Conservation (phyloP, 495 filamentous ascomycete species). For the Cryomyces minteri region DNA sequence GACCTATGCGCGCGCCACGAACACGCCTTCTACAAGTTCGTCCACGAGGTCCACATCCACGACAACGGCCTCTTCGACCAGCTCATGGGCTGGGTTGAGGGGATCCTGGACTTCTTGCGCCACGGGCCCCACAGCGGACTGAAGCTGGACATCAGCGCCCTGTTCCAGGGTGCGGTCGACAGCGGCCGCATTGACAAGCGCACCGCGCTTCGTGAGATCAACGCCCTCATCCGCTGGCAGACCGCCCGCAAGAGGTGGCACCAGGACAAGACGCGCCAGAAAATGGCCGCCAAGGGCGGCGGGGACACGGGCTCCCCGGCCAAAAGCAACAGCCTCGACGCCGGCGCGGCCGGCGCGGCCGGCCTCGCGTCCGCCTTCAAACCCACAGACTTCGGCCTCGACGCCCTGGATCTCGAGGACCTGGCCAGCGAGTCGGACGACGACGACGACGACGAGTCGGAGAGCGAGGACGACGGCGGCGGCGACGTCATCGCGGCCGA, state of each 20-base stretch:
- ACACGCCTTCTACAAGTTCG: constrained; percentile 95
- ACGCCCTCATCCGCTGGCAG: constrained; percentile 80
- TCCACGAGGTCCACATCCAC: constrained; percentile 96
- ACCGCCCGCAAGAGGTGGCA: constrained; percentile 93
- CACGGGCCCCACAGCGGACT: constrained; percentile 58
- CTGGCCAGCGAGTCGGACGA: constrained; percentile 37
- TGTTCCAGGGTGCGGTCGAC: constrained; percentile 62
- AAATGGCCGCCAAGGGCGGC: constrained; percentile 79
- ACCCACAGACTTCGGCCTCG: constrained; percentile 45
- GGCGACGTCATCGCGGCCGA: constrained; percentile 76
- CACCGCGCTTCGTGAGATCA: constrained; percentile 61
- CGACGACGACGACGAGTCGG: constrained; percentile 46
- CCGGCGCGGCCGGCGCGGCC: not conserved
- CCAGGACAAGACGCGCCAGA: constrained; percentile 89
- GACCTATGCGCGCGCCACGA: constrained; percentile 91
- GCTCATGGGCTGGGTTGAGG: constrained; percentile 93
- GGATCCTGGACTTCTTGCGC: constrained; percentile 85
- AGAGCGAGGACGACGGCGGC: constrained; percentile 53
- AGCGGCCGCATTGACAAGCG: constrained; percentile 46
- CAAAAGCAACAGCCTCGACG: not conserved
- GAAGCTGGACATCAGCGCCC: constrained; percentile 81
- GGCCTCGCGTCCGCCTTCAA: constrained; percentile 5
- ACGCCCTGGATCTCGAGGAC: constrained; percentile 52
- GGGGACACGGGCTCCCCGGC: constrained; percentile 18
- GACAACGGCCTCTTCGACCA: constrained; percentile 92